Conservation (phyloP, 345 rosid species). For the Lepidium didymum region DNA sequence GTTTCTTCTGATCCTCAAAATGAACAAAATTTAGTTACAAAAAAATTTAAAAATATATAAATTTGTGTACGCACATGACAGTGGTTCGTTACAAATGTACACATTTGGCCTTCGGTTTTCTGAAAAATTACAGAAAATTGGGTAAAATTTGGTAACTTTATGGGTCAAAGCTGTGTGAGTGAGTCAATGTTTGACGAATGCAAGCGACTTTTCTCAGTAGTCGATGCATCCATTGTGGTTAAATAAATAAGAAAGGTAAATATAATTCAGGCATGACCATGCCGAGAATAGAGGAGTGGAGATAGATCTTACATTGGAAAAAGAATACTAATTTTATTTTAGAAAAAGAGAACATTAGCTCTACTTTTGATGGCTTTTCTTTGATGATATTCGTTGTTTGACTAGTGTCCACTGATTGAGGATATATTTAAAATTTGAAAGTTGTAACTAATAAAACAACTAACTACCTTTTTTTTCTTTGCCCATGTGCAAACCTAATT, state of each 20-base stretch:
- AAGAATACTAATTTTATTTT: too few relatives aligned
- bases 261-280: background rate
- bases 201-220: background rate
- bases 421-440: slow-evolving; percentile 4
- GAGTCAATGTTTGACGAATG: slow-evolving; percentile 24
- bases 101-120: background rate
- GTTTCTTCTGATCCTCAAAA: background rate
- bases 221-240: slow-evolving; percentile 20
- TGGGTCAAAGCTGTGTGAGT: slow-evolving; percentile 12
- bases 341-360: background rate
- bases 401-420: slow-evolving; percentile 24
- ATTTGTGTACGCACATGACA: background rate
- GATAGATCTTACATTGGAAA: too few relatives aligned
- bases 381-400: background rate
- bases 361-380: slow-evolving; percentile 14
- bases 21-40: background rate
- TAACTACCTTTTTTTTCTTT: background rate
- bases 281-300: background rate
- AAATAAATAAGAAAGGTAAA: background rate
- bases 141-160: background rate
- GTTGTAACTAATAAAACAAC: background rate
- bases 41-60: background rate
- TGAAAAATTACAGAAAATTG: background rate
- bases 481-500: background rate
- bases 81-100: background rate